These are phyloP conservation scores for Cutaneotrichosporon sp. DNA, from an alignment of 1,284 basidiomycete species.

Conservation along the genomic window DNA sequence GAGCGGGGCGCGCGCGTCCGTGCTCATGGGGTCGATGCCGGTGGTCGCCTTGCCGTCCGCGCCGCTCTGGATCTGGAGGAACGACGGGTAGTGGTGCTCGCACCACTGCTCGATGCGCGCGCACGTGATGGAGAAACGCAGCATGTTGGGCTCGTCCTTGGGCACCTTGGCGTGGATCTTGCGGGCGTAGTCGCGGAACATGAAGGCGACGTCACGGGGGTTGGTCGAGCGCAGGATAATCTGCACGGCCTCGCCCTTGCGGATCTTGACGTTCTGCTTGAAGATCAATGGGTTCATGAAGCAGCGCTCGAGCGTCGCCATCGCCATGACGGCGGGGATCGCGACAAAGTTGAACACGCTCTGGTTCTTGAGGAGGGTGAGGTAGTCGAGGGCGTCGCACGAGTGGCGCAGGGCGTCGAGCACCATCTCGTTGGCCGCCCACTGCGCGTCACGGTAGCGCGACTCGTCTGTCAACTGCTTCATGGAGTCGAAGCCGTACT, in stretches of 20 bases:
- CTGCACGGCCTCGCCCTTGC: conserved; percentile 88
- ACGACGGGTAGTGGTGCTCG: conserved; percentile 85
- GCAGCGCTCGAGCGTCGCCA: conserved; percentile 87
- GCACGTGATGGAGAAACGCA: conserved; percentile 75
- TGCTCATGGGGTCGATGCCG: conserved; percentile 54
- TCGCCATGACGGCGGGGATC: conserved; percentile 93
- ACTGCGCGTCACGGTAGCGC: conserved; percentile 66
- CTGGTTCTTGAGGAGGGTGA: conserved; percentile 84
- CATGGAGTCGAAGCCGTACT: conserved; percentile 65
- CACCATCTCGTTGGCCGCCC: conserved; percentile 84
- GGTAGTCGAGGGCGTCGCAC: conserved; percentile 85
- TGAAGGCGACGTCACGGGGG: conserved; percentile 84
- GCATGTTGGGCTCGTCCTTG: conserved; percentile 83
- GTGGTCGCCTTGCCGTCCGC: conserved; percentile 47
- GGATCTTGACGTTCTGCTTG: conserved; percentile 89
- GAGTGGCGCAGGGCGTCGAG: conserved; percentile 85
- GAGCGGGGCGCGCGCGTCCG: conserved; percentile 60
- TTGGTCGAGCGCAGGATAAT: conserved; percentile 90
- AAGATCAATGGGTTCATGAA: conserved; percentile 94
- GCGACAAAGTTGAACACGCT: conserved; percentile 96
- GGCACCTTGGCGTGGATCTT: conserved; percentile 78
- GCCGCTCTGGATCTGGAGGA: conserved; percentile 60
- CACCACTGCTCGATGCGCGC: conserved; percentile 90
- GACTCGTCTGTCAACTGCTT: conserved; percentile 55
- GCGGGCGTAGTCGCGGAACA: conserved; percentile 81